These are phyloP conservation scores for Casuarina equisetifolia DNA, from an alignment of 306 rosid species.

Conservation along the genomic window DNA sequence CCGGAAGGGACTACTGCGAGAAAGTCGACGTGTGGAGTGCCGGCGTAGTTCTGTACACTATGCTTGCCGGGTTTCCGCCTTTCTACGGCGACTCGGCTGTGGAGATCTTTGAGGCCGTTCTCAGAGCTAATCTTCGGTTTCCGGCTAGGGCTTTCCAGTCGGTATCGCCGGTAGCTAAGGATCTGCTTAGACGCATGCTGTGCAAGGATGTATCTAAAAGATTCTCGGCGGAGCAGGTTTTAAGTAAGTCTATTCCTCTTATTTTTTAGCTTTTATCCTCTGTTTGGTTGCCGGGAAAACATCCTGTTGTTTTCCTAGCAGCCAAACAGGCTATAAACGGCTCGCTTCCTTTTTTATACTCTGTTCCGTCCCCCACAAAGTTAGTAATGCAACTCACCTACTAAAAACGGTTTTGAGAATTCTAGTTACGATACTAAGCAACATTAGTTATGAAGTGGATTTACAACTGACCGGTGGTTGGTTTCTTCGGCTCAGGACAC, in stretches of 20 bases:
- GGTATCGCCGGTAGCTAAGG: conserved; percentile 56
- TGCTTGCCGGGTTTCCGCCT: conserved; percentile 64
- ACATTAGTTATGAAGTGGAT: neutral
- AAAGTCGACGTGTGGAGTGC: conserved; percentile 81
- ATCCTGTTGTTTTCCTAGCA: neutral
- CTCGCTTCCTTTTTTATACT: too few species aligned
- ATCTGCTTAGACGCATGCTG: conserved; percentile 60
- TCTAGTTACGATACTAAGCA: neutral
- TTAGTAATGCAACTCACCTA: neutral
- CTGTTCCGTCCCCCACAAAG: too few species aligned
- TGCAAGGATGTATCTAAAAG: conserved; percentile 64
- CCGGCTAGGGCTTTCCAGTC: conserved; percentile 47
- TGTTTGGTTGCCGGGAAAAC: neutral
- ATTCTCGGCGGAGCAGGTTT: conserved; percentile 62
- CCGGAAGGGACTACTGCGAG: conserved; percentile 53
- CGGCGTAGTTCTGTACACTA: conserved; percentile 70
- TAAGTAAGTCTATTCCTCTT: conserved; percentile 37
- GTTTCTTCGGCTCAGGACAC: conserved; percentile 44
- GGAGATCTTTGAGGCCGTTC: conserved; percentile 63
- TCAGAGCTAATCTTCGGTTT: conserved; percentile 57
- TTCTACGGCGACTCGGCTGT: conserved; percentile 58
- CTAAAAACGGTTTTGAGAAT: neutral
- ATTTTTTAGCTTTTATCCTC: neutral
- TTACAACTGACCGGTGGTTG: neutral
- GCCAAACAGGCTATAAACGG: neutral